These are phyloP conservation scores for Phaseolus lunatus DNA, from an alignment of 306 rosid species.

Conservation along the genomic window DNA sequence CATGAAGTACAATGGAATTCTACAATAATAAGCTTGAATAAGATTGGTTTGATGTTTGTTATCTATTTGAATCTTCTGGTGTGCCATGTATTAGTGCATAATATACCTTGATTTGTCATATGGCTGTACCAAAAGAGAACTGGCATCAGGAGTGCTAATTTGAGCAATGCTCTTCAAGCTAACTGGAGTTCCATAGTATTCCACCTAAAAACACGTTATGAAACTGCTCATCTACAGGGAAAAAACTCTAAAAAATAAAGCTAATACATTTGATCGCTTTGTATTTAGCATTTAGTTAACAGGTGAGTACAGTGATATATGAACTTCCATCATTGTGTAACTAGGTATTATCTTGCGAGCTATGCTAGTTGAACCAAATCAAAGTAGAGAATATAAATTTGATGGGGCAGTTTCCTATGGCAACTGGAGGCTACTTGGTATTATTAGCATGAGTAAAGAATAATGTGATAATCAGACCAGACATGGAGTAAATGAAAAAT, in stretches of 20 bases:
- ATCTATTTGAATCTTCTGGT: conserved; percentile 29
- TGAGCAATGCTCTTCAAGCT: conserved; percentile 97
- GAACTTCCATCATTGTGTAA: conserved; percentile 11
- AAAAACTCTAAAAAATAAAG: conserved; percentile 21
- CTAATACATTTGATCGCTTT: neutral
- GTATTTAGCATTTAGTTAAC: conserved; percentile 15
- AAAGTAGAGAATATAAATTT: conserved; percentile 13
- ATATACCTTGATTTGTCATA: conserved; percentile 93
- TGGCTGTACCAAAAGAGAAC: conserved; percentile 86
- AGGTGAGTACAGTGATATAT: conserved; percentile 1
- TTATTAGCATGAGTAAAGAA: conserved; percentile 13
- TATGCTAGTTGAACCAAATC: conserved; percentile 13
- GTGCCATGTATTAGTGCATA: neutral
- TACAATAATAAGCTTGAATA: conserved; percentile 28
- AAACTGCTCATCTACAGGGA: conserved; percentile 44
- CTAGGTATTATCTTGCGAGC: neutral
- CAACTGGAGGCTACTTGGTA: conserved; percentile 2
- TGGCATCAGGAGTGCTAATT: conserved; percentile 90
- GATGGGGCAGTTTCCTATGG: neutral
- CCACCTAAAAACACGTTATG: conserved; percentile 69
- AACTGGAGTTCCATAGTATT: conserved; percentile 92
- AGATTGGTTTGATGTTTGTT: conserved; percentile 24
- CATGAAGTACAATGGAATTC: conserved; percentile 16
- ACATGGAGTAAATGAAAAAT: neutral
- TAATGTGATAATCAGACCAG: conserved; percentile 6